Conservation (phyloP, 257 asterid genomes). For the Cynanchum wilfordii region DNA sequence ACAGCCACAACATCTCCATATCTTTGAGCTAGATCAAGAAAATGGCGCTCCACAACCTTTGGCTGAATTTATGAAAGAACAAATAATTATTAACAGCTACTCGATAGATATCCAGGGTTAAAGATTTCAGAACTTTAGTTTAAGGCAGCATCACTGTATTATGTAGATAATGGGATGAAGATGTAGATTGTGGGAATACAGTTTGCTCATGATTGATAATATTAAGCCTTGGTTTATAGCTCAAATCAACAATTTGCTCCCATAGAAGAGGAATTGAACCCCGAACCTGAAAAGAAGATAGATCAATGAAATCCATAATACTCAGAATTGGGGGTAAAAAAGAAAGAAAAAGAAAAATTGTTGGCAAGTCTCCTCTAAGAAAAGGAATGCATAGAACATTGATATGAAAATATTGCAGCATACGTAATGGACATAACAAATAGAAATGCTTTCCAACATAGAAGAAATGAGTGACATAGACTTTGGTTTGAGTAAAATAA, state of each 20-base stretch:
- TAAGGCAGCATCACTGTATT: background rate
- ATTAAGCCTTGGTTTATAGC: slow-evolving; percentile 88
- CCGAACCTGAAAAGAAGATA: slow-evolving; percentile 61
- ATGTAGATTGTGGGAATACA: slow-evolving; percentile 30
- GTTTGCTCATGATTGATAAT: slow-evolving; percentile 71
- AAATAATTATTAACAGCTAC: background rate
- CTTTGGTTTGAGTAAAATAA: background rate
- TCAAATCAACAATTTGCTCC: slow-evolving; percentile 99
- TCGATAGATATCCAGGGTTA: background rate
- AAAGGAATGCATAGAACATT: background rate
- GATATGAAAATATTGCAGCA: background rate
- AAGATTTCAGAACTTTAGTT: background rate
- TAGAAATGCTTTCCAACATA: too few species aligned
- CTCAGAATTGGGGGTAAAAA: background rate
- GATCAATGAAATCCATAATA: slow-evolving; percentile 7
- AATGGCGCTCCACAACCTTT: slow-evolving; percentile 81
- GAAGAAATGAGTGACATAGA: background rate
- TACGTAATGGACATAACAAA: background rate
- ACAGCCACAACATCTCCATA: slow-evolving; percentile 79
- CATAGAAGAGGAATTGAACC: slow-evolving; percentile 95
- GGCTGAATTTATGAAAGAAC: slow-evolving; percentile 41
- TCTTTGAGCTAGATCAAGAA: slow-evolving; percentile 81
- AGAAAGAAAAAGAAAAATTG: background rate
- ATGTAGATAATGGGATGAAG: slow-evolving; percentile 1
- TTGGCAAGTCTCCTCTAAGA: background rate